Evolutionary conservation across 1,139 yeast genomes (phyloP).

Genomic region (Kodamaea anthophila): DNA sequence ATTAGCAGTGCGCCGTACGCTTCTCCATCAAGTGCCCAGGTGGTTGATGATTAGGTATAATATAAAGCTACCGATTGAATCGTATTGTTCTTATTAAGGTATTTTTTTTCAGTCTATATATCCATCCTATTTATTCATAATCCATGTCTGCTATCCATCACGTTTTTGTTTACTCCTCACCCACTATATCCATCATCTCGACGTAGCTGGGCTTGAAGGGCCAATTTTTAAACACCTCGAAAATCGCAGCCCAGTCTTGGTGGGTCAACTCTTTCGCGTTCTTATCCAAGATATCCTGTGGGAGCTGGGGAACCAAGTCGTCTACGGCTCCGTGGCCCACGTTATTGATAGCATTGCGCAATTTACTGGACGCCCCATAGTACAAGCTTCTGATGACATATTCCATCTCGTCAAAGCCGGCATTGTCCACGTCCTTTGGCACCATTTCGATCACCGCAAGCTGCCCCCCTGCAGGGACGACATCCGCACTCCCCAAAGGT

Average conservation of each 20-base stretch:
- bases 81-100: too few species aligned
- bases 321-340: constrained; percentile 82
- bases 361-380: constrained; percentile 43
- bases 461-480: constrained; percentile 21
- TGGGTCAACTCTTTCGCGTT: constrained; percentile 44
- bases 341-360: constrained; percentile 44
- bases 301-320: constrained; percentile 39
- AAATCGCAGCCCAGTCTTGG: constrained; percentile 48
- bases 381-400: constrained; percentile 61
- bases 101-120: too few species aligned
- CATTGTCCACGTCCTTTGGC: constrained; percentile 34
- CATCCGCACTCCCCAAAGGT: constrained; percentile 18
- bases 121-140: not conserved
- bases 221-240: constrained; percentile 60
- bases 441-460: constrained; percentile 52
- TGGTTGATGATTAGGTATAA: too few species aligned
- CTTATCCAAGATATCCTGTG: constrained; percentile 34
- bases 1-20: too few species aligned
- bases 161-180: constrained; percentile 12
- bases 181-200: constrained; percentile 18
- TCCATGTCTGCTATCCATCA: not conserved
- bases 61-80: too few species aligned
- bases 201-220: constrained; percentile 67
- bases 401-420: constrained; percentile 54
- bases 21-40: too few species aligned